Conservation (phyloP, 2,329 filamentous ascomycete genomes). For the Pseudonectria buxi region DNA sequence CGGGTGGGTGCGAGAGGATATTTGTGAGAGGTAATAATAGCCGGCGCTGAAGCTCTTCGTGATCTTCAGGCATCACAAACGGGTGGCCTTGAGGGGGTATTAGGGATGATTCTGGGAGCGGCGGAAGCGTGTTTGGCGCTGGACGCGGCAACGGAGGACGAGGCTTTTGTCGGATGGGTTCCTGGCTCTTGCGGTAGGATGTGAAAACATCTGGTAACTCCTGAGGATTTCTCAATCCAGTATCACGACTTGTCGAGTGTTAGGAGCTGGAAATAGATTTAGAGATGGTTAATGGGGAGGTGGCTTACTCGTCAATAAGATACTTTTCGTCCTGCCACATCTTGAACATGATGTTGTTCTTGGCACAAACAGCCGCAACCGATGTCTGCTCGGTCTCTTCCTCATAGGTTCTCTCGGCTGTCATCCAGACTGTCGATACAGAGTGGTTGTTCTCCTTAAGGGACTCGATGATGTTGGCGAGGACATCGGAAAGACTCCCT, state of each 20-base stretch:
- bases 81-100: constrained; percentile 55
- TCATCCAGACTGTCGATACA: constrained; percentile 67
- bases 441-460: constrained; percentile 34
- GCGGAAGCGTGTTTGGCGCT: constrained; percentile 43
- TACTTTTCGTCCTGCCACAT: constrained; percentile 72
- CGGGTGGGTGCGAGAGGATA: constrained; percentile 44
- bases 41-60: constrained; percentile 45
- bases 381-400: constrained; percentile 58
- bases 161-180: constrained; percentile 61
- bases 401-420: constrained; percentile 61
- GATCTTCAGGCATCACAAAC: constrained; percentile 54
- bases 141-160: constrained; percentile 50
- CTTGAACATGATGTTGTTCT: constrained; percentile 52
- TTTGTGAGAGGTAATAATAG: constrained; percentile 52
- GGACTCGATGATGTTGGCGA: constrained; percentile 49
- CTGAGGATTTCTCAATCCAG: constrained; percentile 48
- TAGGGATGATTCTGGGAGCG: constrained; percentile 40
- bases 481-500: constrained; percentile 53
- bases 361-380: constrained; percentile 46
- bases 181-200: constrained; percentile 64
- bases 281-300: too few relatives aligned
- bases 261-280: too few relatives aligned
- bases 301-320: constrained; percentile 71
- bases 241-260: constrained; percentile 55
- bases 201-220: constrained; percentile 72